Evolutionary conservation across 768 basidiomycete species (phyloP).

Genomic region (Trametes coccinea): DNA sequence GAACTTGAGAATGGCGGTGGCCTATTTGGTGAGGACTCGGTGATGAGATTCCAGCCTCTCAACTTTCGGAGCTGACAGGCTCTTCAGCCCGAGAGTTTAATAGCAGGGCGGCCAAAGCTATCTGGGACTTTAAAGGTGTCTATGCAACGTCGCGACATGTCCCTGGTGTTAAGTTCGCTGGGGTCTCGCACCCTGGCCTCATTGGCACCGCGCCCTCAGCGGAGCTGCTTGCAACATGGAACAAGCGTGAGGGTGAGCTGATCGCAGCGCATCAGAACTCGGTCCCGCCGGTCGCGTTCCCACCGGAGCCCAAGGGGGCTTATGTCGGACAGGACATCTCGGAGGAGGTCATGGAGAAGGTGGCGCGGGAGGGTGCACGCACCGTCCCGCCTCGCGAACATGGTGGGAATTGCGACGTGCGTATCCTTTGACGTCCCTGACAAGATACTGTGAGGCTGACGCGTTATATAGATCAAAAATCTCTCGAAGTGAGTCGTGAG

Average conservation of each 20-base stretch:
- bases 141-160: constrained; percentile 77
- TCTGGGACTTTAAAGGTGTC: constrained; percentile 78
- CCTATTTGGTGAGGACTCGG: constrained; percentile 51
- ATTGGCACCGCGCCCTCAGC: constrained; percentile 77
- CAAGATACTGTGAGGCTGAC: not conserved
- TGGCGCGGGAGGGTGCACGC: constrained; percentile 66
- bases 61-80: not conserved
- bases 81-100: constrained; percentile 60
- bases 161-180: constrained; percentile 77
- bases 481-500: constrained; percentile 49
- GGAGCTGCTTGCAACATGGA: constrained; percentile 75
- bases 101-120: constrained; percentile 72
- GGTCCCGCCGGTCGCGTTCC: constrained; percentile 66
- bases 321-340: constrained; percentile 70
- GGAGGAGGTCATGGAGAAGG: constrained; percentile 48
- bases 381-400: constrained; percentile 80
- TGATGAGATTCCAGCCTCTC: not conserved
- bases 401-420: constrained; percentile 74
- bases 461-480: constrained; percentile 62
- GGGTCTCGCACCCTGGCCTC: constrained; percentile 74
- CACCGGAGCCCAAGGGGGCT: constrained; percentile 57
- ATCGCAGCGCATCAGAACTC: constrained; percentile 53
- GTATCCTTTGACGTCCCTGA: constrained; percentile 20
- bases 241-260: constrained; percentile 64
- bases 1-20: constrained; percentile 74